phyloP scores from a whole-genome alignment of 1,284 basidiomycete genomes.

The Moniliophthora roreri region DNA sequence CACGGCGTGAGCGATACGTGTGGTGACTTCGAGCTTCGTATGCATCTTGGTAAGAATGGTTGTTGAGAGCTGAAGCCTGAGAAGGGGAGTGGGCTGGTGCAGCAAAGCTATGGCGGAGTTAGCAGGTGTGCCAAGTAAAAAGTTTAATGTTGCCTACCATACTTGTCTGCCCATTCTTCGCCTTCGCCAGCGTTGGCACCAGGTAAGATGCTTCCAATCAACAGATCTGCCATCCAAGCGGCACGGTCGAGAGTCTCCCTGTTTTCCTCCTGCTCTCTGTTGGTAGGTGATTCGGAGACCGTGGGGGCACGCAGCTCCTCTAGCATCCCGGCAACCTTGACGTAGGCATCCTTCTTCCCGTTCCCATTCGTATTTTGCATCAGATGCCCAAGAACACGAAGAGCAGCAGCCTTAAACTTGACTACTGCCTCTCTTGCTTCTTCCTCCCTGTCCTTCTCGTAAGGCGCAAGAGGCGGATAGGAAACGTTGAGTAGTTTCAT shows the following conservation, averaged over 20 bases:
- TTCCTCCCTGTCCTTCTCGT: slow-evolving; percentile 19
- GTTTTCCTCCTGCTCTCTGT: slow-evolving; percentile 40
- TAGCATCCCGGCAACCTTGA: slow-evolving; percentile 61
- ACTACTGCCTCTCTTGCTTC: slow-evolving; percentile 56
- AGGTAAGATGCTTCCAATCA: slow-evolving; percentile 52
- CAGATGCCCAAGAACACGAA: slow-evolving; percentile 65
- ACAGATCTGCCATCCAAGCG: slow-evolving; percentile 72
- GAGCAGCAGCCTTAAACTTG: slow-evolving; percentile 65
- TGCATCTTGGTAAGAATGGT: slow-evolving; percentile 69
- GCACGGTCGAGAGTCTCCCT: slow-evolving; percentile 43
- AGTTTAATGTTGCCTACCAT: slow-evolving; percentile 46
- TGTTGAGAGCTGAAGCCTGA: slow-evolving; percentile 62
- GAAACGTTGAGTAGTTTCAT: slow-evolving; percentile 21
- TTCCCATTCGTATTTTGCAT: slow-evolving; percentile 58
- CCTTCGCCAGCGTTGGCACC: slow-evolving; percentile 25
- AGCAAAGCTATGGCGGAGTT: slow-evolving; percentile 49
- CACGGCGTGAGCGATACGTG: slow-evolving; percentile 75
- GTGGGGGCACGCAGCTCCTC: slow-evolving; percentile 30
- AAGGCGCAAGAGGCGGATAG: slow-evolving; percentile 10
- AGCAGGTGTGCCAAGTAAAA: slow-evolving; percentile 7
- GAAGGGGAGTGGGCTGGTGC: slow-evolving; percentile 51
- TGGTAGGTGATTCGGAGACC: slow-evolving; percentile 37
- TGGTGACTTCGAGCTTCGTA: slow-evolving; percentile 73
- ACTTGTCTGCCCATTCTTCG: slow-evolving; percentile 65
- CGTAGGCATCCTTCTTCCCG: slow-evolving; percentile 58